phyloP scores from a whole-genome alignment of 257 asterid species.

The Apocynum venetum region DNA sequence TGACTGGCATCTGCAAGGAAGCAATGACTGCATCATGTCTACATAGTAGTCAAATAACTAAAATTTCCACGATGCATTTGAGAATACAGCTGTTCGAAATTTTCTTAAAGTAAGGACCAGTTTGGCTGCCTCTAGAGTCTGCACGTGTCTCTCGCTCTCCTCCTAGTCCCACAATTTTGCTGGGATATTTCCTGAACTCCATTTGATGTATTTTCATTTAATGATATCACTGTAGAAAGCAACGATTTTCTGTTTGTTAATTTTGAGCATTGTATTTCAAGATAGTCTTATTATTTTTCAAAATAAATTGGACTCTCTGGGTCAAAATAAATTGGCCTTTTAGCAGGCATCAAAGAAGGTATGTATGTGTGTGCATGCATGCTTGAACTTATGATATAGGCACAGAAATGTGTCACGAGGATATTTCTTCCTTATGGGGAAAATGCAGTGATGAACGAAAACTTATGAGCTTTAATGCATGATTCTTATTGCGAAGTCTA shows the following conservation, averaged over 20 bases:
- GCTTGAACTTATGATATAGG: too few species aligned
- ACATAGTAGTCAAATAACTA: constrained; percentile 29
- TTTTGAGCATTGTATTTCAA: background rate
- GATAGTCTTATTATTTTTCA: background rate
- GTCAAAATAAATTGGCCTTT: too few species aligned
- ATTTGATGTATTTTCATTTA: background rate
- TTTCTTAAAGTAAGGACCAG: background rate
- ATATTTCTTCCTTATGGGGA: too few species aligned
- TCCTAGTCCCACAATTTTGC: background rate
- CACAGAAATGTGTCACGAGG: too few species aligned
- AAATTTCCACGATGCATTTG: background rate
- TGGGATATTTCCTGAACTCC: background rate
- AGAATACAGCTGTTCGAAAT: background rate
- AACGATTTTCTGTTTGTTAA: background rate
- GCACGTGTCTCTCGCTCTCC: too few species aligned
- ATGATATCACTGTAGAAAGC: background rate
- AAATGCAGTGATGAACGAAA: too few species aligned
- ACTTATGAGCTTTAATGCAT: too few species aligned
- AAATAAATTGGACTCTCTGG: background rate
- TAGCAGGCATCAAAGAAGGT: too few species aligned
- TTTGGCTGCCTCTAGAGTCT: background rate
- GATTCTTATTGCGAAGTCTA: too few species aligned
- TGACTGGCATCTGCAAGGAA: constrained; percentile 84
- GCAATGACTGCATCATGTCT: constrained; percentile 78
- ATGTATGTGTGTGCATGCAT: too few species aligned